Conservation (phyloP, 129 eudicot genomes). For the Centaurea solstitialis region DNA sequence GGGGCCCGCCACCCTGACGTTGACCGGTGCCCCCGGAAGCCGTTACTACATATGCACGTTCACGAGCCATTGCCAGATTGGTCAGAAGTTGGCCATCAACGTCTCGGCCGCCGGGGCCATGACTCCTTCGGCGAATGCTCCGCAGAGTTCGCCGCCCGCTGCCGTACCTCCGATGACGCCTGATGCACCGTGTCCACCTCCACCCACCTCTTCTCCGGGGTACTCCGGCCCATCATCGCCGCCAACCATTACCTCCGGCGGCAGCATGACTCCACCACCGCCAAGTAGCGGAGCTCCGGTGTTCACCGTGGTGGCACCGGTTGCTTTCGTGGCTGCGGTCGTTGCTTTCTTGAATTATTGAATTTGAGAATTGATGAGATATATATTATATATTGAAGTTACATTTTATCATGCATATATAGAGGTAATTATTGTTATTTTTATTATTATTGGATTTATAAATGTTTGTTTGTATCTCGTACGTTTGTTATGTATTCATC, state of each 20-base stretch:
- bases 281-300: constrained; percentile 30
- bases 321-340: constrained; percentile 38
- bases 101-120: constrained; percentile 32
- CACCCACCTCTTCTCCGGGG: constrained; percentile 24
- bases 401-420: neutral
- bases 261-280: constrained; percentile 13
- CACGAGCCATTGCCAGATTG: constrained; percentile 34
- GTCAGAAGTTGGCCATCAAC: constrained; percentile 49
- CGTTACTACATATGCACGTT: constrained; percentile 49
- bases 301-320: constrained; percentile 26
- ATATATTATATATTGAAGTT: neutral
- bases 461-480: neutral
- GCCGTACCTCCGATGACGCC: neutral
- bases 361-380: neutral
- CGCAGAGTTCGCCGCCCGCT: constrained; percentile 7
- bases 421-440: neutral
- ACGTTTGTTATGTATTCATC: neutral
- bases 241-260: constrained; percentile 5
- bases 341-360: constrained; percentile 38
- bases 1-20: constrained; percentile 45
- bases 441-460: neutral
- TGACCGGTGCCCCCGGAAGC: constrained; percentile 32
- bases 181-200: constrained; percentile 23
- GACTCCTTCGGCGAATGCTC: constrained; percentile 8
- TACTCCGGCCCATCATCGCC: constrained; percentile 12